Conservation (phyloP, 768 basidiomycete genomes). For the Chalciporus chontae region DNA sequence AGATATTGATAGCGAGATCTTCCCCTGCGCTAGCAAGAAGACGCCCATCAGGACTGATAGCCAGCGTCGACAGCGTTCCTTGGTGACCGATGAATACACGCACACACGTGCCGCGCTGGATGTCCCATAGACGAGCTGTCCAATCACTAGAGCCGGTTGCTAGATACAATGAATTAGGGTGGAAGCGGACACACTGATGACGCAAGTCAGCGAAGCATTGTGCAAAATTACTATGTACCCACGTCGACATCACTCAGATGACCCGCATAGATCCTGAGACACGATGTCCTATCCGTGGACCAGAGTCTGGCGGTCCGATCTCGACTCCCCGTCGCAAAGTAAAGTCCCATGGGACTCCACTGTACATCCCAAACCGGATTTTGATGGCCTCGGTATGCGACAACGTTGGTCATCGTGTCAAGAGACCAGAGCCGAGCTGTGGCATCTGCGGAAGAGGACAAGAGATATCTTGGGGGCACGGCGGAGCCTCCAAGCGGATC, state of each 20-base stretch:
- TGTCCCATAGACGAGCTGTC: slow-evolving; percentile 96
- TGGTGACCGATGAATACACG: slow-evolving; percentile 96
- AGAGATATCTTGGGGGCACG: slow-evolving; percentile 76
- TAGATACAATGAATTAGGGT: slow-evolving; percentile 95
- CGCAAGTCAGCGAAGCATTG: slow-evolving; percentile 3
- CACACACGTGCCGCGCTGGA: slow-evolving; percentile 91
- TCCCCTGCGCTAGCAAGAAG: slow-evolving; percentile 92
- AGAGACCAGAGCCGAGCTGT: slow-evolving; percentile 92
- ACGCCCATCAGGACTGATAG: slow-evolving; percentile 90
- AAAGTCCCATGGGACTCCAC: slow-evolving; percentile 98
- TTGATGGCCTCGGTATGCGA: slow-evolving; percentile 92
- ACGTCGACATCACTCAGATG: slow-evolving; percentile 98
- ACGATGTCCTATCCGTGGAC: slow-evolving; percentile 88
- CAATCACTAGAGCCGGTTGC: slow-evolving; percentile 96
- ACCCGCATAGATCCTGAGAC: slow-evolving; percentile 89
- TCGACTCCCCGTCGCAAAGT: slow-evolving; percentile 93
- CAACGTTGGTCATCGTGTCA: slow-evolving; percentile 90
- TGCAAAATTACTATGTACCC: slow-evolving; percentile 32
- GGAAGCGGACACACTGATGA: slow-evolving; percentile 85
- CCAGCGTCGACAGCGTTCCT: slow-evolving; percentile 79
- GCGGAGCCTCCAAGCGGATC: slow-evolving; percentile 90
- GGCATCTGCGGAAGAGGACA: slow-evolving; percentile 91
- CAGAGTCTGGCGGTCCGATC: slow-evolving; percentile 94
- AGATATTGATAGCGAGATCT: slow-evolving; percentile 90
- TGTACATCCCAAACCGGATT: slow-evolving; percentile 99